A percentile compares a stretch with the other conserved stretches of the same genome.
These are phyloP conservation scores for Periconia digitata DNA, from an alignment of 2,329 filamentous ascomycete species.

Conservation along the genomic window DNA sequence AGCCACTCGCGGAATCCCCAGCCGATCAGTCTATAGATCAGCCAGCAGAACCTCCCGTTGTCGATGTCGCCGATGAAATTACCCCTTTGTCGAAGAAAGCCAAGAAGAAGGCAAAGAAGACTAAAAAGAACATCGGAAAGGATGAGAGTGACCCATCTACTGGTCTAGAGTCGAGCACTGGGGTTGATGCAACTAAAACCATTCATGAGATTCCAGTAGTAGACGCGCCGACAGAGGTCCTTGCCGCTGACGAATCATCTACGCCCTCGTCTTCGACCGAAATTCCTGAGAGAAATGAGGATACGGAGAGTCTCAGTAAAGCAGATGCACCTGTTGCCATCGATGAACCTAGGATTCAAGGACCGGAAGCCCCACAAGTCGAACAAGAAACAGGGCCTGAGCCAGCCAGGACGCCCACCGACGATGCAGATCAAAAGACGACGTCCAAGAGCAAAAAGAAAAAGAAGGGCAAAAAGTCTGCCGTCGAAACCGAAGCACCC, in stretches of 20 bases:
- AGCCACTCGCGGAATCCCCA: not conserved
- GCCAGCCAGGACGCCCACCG: not conserved
- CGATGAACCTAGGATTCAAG: not conserved
- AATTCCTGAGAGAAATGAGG: not conserved
- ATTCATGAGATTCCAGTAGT: not conserved
- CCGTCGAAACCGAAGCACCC: not conserved
- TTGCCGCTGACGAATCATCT: not conserved
- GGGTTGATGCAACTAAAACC: not conserved
- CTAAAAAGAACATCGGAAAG: not conserved
- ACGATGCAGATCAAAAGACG: not conserved
- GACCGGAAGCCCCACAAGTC: not conserved
- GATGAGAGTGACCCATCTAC: not conserved
- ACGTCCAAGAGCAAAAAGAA: not conserved
- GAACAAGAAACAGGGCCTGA: not conserved
- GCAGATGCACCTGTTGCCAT: not conserved
- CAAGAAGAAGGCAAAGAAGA: slow-evolving; percentile 11
- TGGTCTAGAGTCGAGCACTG: not conserved
- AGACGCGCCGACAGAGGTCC: not conserved
- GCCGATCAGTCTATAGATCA: not conserved
- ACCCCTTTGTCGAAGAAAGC: slow-evolving; percentile 12
- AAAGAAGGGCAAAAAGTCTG: not conserved
- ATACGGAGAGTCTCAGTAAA: not conserved
- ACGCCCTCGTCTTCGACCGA: too few species aligned
- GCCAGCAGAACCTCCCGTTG: not conserved
- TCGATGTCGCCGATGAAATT: slow-evolving; percentile 5